phyloP scores from a whole-genome alignment of 2,329 filamentous ascomycete genomes.

The Thelonectria blattea region DNA sequence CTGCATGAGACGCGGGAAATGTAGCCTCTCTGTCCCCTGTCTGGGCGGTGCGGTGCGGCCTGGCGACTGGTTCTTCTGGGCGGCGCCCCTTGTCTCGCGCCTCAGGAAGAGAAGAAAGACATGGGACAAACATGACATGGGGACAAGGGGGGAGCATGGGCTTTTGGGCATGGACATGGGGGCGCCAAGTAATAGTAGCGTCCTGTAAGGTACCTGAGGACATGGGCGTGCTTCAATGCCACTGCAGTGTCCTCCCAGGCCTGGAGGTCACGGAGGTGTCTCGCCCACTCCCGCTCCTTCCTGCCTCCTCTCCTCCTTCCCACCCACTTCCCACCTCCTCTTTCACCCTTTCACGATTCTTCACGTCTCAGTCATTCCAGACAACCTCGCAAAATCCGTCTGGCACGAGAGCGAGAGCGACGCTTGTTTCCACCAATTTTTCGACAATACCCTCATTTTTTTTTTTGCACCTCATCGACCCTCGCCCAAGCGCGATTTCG shows the following conservation, averaged over 20 bases:
- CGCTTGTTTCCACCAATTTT: slow-evolving; percentile 27
- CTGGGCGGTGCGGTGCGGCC: slow-evolving; percentile 13
- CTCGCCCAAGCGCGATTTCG: slow-evolving; percentile 25
- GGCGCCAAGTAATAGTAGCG: not conserved
- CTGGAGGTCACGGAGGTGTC: too few species aligned
- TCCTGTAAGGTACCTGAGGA: slow-evolving; percentile 7
- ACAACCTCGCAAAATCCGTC: slow-evolving; percentile 39
- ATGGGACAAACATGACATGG: not conserved
- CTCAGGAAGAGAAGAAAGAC: slow-evolving; percentile 3
- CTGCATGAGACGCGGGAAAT: not conserved
- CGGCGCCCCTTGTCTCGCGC: slow-evolving; percentile 18
- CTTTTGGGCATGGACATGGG: too few species aligned
- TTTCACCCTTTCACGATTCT: slow-evolving; percentile 27
- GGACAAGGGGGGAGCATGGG: not conserved
- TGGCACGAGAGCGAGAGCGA: slow-evolving; percentile 42
- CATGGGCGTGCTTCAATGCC: slow-evolving; percentile 10
- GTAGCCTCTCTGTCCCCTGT: slow-evolving; percentile 9
- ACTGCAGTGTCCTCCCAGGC: slow-evolving; percentile 21
- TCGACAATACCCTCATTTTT: slow-evolving; percentile 26
- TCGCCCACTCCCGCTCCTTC: slow-evolving; percentile 26
- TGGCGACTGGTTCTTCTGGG: slow-evolving; percentile 9
- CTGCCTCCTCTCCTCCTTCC: slow-evolving; percentile 23
- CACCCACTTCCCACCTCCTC: slow-evolving; percentile 20
- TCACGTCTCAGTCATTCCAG: slow-evolving; percentile 37
- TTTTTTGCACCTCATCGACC: not conserved